These are phyloP conservation scores for Phytophthora pseudosyringae DNA, from an alignment of 352 stramenopile species.

Conservation along the genomic window DNA sequence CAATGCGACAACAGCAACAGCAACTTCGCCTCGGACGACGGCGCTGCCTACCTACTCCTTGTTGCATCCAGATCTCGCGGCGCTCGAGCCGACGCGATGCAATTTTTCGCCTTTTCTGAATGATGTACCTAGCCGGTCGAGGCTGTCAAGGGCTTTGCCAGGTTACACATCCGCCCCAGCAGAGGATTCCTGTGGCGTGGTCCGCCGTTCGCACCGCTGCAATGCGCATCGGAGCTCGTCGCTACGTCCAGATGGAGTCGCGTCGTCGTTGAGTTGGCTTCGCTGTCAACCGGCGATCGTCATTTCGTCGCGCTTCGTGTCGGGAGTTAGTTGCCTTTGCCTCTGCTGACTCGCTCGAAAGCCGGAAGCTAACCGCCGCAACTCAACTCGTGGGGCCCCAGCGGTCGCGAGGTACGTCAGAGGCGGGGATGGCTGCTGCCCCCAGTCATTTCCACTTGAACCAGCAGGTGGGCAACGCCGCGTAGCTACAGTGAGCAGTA, in stretches of 20 bases:
- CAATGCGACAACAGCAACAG: constrained; percentile 14
- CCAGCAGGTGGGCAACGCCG: constrained; percentile 1
- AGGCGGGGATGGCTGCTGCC: constrained; percentile 9
- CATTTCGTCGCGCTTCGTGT: constrained; percentile 21
- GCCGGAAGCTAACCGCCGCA: constrained; percentile 23
- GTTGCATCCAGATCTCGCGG: neutral
- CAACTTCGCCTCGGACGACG: neutral
- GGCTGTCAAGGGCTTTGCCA: neutral
- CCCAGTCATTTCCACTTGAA: constrained; percentile 24
- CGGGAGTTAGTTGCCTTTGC: neutral
- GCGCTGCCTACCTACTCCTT: neutral
- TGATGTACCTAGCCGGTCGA: neutral
- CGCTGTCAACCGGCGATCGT: constrained; percentile 23
- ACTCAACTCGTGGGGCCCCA: constrained; percentile 5
- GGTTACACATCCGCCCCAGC: neutral
- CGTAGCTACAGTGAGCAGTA: neutral
- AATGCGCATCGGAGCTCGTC: constrained; percentile 15
- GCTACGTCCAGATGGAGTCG: constrained; percentile 8
- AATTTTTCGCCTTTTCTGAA: constrained; percentile 13
- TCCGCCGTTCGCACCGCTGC: neutral
- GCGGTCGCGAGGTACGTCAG: constrained; percentile 39
- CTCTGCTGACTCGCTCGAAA: constrained; percentile 11
- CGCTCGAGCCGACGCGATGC: neutral
- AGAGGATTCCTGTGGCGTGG: no score
- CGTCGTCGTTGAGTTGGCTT: constrained; percentile 24